Conservation (phyloP, 495 filamentous ascomycete genomes). For the Lasiosphaeria ovina region DNA sequence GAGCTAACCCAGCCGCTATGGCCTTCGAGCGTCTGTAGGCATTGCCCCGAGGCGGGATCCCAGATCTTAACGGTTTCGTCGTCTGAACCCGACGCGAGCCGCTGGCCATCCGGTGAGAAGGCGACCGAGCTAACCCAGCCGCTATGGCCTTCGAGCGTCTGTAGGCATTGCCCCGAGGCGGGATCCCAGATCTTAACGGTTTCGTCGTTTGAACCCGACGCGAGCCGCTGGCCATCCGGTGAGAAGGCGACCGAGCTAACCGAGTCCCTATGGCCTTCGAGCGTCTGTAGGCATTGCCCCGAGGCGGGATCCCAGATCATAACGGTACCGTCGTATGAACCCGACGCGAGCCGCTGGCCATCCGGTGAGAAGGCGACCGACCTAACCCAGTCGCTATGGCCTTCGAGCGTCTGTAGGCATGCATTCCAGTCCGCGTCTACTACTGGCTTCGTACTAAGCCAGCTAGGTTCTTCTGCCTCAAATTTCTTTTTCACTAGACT, state of each 20-base stretch:
- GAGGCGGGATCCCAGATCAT: conserved; percentile 18
- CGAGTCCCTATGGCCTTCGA: too few relatives aligned
- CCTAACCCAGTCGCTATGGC: too few relatives aligned
- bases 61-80: conserved; percentile 9
- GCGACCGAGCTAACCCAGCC: conserved; percentile 1
- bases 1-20: conserved; percentile 6
- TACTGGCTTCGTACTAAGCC: conserved; percentile 10
- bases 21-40: conserved; percentile 17
- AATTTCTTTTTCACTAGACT: conserved; percentile 6
- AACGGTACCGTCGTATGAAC: conserved; percentile 74
- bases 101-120: conserved; percentile 13
- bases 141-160: conserved; percentile 8
- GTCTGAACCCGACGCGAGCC: neutral
- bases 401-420: too few relatives aligned
- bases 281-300: too few relatives aligned
- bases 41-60: conserved; percentile 7
- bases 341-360: conserved; percentile 70
- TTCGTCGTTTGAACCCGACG: too few relatives aligned
- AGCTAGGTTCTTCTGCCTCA: conserved; percentile 3
- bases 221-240: too few relatives aligned
- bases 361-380: conserved; percentile 18
- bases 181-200: too few relatives aligned
- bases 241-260: neutral
- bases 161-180: too few relatives aligned
- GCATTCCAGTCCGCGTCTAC: conserved; percentile 12